Evolutionary conservation across 1,284 basidiomycete species (phyloP).

Genomic region (Sanghuangporus sanghuang): DNA sequence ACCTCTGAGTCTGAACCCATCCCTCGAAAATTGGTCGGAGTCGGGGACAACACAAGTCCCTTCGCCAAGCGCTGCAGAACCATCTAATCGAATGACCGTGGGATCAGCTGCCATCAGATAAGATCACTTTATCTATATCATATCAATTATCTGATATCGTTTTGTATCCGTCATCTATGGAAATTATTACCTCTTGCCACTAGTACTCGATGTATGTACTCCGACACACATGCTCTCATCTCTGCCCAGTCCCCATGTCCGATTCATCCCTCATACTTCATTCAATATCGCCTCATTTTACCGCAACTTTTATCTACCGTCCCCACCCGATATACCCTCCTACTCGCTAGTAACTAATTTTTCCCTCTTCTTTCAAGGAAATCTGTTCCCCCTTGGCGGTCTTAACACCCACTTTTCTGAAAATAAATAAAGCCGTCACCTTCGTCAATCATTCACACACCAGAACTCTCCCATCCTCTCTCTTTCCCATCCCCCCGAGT

Average conservation of each 20-base stretch:
- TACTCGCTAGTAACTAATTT: not conserved
- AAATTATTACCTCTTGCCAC: not conserved
- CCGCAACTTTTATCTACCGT: not conserved
- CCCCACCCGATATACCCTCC: not conserved
- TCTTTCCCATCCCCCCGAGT: no score
- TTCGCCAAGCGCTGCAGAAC: not conserved
- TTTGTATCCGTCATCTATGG: not conserved
- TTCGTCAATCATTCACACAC: not conserved
- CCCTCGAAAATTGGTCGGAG: not conserved
- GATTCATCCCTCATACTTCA: not conserved
- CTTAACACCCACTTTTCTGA: not conserved
- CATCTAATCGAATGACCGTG: not conserved
- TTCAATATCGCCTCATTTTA: constrained; percentile 1
- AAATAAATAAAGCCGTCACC: not conserved
- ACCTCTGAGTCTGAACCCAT: no score
- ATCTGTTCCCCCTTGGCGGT: not conserved
- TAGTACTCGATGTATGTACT: not conserved
- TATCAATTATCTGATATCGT: not conserved
- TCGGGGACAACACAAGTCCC: not conserved
- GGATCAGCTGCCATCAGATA: not conserved
- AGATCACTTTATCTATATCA: not conserved
- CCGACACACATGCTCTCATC: not conserved
- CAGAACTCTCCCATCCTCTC: not conserved
- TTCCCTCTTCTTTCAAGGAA: not conserved
- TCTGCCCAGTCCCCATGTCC: not conserved